A percentile compares a stretch with the other conserved stretches of the same genome.
phyloP scores from a whole-genome alignment of 306 rosid species.

The Quercus glauca region DNA sequence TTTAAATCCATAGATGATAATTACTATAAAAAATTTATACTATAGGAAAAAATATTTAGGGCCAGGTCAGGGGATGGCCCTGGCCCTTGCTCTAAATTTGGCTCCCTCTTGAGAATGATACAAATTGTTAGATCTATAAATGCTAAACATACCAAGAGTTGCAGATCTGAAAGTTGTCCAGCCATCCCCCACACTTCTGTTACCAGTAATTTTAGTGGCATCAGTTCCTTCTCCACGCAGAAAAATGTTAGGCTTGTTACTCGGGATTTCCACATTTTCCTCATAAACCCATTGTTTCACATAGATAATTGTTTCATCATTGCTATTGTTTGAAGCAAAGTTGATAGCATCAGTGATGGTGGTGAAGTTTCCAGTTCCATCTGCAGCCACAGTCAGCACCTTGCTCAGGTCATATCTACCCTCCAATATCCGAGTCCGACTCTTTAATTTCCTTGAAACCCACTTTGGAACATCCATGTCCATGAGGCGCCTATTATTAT shows the following conservation, averaged over 20 bases:
- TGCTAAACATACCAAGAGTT: conserved; percentile 46
- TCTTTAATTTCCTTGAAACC: no score
- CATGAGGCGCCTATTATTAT: conserved; percentile 40
- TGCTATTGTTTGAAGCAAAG: conserved; percentile 66
- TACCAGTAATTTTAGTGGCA: conserved; percentile 54
- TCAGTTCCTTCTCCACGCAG: conserved; percentile 75
- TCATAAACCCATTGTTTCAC: conserved; percentile 54
- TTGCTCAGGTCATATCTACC: conserved; percentile 28
- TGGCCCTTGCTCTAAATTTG: background rate
- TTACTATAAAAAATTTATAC: no score
- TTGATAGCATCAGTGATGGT: conserved; percentile 56
- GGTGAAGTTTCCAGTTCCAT: conserved; percentile 70
- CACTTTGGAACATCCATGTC: conserved; percentile 12
- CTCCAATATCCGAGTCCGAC: conserved; percentile 23
- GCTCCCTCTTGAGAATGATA: no score
- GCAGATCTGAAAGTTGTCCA: conserved; percentile 90
- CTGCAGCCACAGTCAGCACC: conserved; percentile 57
- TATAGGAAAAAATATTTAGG: no score
- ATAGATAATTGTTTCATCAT: conserved; percentile 50
- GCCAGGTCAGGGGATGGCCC: no score
- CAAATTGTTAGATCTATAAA: no score
- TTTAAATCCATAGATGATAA: no score
- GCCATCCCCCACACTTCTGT: conserved; percentile 47
- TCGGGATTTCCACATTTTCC: conserved; percentile 73
- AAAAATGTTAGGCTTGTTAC: conserved; percentile 61